Conservation (phyloP, 225 moss, liverwort and hornwort genomes). For the Physcomitrium patens region DNA sequence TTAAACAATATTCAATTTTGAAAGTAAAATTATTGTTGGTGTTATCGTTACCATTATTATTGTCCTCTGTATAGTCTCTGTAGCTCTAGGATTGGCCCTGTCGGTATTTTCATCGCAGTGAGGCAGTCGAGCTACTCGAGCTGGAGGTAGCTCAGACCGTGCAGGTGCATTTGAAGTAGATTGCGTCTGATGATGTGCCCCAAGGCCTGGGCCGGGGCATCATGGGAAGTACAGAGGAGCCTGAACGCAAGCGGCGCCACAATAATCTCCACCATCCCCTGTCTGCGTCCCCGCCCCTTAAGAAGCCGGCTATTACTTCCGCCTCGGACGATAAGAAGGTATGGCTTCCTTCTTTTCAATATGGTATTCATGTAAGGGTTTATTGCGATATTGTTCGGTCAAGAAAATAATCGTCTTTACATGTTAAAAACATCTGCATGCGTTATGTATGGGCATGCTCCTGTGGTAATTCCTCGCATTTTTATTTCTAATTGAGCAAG, state of each 20-base stretch:
- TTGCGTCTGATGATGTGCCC: constrained; percentile 99
- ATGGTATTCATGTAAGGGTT: neutral
- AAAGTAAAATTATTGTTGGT: no score
- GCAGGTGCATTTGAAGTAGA: constrained; percentile 78
- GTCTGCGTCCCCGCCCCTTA: constrained; percentile 97
- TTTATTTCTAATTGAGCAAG: no score
- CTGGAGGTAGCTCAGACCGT: constrained; percentile 90
- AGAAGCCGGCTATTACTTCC: constrained; percentile 85
- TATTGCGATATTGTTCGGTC: neutral
- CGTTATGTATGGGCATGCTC: constrained; percentile 3
- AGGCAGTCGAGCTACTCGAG: constrained; percentile 36
- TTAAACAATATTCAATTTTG: no score
- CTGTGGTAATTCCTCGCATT: no score
- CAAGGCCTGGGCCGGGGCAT: constrained; percentile 93
- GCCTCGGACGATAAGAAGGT: constrained; percentile 98
- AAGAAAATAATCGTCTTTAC: neutral
- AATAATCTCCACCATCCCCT: constrained; percentile 79
- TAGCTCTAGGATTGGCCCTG: constrained; percentile 8
- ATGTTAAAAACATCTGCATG: no score
- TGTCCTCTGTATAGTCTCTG: neutral
- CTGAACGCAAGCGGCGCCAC: constrained; percentile 99
- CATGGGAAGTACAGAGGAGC: constrained; percentile 99
- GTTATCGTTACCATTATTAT: no score
- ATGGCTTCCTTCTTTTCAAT: neutral
- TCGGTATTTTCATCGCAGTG: constrained; percentile 10